Evolutionary conservation across 805 yeast species (phyloP).

Genomic region (Komagataella phaffii): DNA sequence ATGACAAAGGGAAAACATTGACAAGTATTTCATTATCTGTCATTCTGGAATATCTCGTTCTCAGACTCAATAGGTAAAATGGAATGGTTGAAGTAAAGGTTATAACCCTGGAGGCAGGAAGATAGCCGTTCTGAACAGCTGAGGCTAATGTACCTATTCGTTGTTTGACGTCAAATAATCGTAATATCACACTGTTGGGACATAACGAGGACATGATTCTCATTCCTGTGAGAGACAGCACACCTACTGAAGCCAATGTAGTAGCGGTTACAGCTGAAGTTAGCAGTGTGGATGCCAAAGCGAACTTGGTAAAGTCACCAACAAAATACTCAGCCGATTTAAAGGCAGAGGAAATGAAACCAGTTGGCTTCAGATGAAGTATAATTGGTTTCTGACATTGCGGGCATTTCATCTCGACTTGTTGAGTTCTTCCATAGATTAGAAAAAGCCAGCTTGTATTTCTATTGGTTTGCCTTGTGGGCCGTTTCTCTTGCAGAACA

Average conservation of each 20-base stretch:
- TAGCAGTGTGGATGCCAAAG: conserved; percentile 6
- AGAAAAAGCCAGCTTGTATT: background rate
- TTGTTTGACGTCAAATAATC: conserved; percentile 13
- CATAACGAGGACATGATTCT: conserved; percentile 13
- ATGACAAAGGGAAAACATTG: conserved; percentile 12
- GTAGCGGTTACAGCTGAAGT: conserved; percentile 12
- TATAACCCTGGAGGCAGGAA: conserved; percentile 11
- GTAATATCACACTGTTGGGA: conserved; percentile 18
- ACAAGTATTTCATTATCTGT: conserved; percentile 8
- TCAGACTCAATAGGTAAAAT: conserved; percentile 11
- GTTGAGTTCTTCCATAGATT: background rate
- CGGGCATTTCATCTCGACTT: conserved; percentile 17
- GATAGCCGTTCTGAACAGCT: conserved; percentile 9
- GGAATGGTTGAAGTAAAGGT: conserved; percentile 17
- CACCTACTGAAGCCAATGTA: conserved; percentile 9
- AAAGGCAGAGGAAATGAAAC: conserved; percentile 3
- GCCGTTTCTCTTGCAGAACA: conserved; percentile 10
- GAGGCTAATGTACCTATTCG: conserved; percentile 3
- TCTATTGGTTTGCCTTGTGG: conserved; percentile 2
- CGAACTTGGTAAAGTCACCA: conserved; percentile 8
- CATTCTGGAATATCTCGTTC: conserved; percentile 9
- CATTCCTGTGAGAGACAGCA: conserved; percentile 15
- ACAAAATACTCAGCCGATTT: conserved; percentile 5
- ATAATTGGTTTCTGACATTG: conserved; percentile 21
- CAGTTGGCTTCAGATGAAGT: conserved; percentile 10